Base-by-base conservation (phyloP, 2,329 filamentous ascomycete species). In the Aphanocladium album region DNA sequence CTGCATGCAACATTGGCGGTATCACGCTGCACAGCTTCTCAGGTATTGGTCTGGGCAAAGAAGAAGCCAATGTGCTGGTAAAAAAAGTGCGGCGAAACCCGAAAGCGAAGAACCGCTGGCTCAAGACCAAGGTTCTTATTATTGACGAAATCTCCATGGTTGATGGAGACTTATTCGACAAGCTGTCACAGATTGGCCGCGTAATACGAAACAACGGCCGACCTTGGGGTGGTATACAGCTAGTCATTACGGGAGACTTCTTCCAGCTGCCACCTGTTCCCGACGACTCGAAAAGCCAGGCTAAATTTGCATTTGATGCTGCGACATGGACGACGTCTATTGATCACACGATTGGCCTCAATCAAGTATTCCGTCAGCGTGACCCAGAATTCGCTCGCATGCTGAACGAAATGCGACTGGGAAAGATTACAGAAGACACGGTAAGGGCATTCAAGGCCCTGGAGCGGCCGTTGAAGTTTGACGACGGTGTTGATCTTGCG, bases 101-200 rank as follows among this genome's bases (percentile, higher is more conserved):
- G 19, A 98, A 97, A 72, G 91, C 92, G 23, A 93, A 90, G 71
- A 89, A 86, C 64, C 85, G 93, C 45, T 99, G 96, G 96, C 77
- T 96, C 65, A 85, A 87, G 60, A 96, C 92, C 0, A 96, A 93
- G 70, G 86, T 91, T 14, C 82, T 99, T 25, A 83, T 99, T 66
- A 85, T 99, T 67, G 95, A 99, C 74, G 95, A 99, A 72, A 88
- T 99, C 3, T 98, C 95, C 14, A 99, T 99, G 96, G 93, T 99
- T 5, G 95, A 99, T 68, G 95, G 91, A 1, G 93, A 97, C 37
- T 80, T 99, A 0, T 99, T 98, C 66, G 95, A 99, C 77, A 99
- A 99, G 73, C 82, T 99, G 19, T 92, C 96, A 63, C 85, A 89
- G 63, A 89, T 99, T 66, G 93, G 93, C 16, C 85, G 93, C 60